Conservation (phyloP, 192 early-diverging fungal genomes). For the Radiomyces spectabilis region DNA sequence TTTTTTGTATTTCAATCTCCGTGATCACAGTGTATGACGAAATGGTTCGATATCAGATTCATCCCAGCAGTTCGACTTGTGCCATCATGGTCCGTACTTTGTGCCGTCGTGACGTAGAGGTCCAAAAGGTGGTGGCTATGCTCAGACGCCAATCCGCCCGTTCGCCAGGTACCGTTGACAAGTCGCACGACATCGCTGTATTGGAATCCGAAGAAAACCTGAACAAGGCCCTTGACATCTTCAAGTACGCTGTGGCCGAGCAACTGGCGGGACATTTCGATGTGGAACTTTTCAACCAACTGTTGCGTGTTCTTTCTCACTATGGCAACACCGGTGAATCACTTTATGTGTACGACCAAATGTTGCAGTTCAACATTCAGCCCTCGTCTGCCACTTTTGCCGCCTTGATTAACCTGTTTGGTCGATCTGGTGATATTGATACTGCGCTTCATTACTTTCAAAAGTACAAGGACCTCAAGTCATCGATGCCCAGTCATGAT, state of each 20-base stretch:
- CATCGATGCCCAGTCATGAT: constrained; percentile 7
- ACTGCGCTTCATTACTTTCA: constrained; percentile 19
- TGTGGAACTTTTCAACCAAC: constrained; percentile 27
- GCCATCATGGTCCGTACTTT: constrained; percentile 18
- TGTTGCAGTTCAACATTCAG: constrained; percentile 14
- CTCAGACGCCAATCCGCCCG: constrained; percentile 18
- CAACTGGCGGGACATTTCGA: constrained; percentile 25
- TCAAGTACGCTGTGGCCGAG: constrained; percentile 13
- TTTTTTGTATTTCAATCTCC: background rate
- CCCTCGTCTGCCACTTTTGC: constrained; percentile 48
- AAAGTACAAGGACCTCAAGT: constrained; percentile 8
- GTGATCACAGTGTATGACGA: constrained; percentile 20
- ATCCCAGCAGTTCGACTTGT: constrained; percentile 18
- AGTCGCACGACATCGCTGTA: constrained; percentile 8
- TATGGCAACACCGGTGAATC: constrained; percentile 24
- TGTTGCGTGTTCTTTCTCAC: constrained; percentile 27
- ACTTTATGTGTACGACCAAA: constrained; percentile 14
- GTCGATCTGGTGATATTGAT: constrained; percentile 24
- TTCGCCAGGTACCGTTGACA: constrained; percentile 1
- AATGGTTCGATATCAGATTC: constrained; percentile 11
- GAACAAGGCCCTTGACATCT: constrained; percentile 22
- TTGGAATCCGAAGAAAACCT: constrained; percentile 26
- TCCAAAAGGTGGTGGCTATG: constrained; percentile 30
- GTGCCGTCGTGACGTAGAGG: constrained; percentile 30
- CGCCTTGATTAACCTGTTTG: constrained; percentile 43